phyloP scores from a whole-genome alignment of 1,139 yeast genomes.

The Lipomyces yarrowii region DNA sequence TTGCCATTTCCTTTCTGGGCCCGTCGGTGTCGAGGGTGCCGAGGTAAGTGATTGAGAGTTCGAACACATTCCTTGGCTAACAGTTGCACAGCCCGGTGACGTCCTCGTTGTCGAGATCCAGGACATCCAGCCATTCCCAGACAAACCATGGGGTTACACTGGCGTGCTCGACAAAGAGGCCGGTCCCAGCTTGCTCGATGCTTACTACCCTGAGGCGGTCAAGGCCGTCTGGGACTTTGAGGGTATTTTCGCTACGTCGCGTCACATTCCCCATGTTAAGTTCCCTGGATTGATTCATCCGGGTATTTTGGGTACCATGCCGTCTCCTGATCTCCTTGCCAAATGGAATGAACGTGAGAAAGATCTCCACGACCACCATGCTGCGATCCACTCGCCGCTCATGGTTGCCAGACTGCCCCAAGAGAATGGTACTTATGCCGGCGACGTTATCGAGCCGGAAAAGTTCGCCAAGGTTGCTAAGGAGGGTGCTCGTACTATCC shows the following conservation, averaged over 20 bases:
- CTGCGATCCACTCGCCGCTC: constrained; percentile 40
- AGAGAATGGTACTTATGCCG: constrained; percentile 47
- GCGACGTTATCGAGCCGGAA: constrained; percentile 40
- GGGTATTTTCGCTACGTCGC: constrained; percentile 51
- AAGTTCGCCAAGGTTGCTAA: constrained; percentile 42
- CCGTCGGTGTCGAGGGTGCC: constrained; percentile 51
- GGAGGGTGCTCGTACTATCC: constrained; percentile 55
- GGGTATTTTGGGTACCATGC: constrained; percentile 55
- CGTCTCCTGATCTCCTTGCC: constrained; percentile 47
- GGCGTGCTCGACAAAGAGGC: constrained; percentile 52
- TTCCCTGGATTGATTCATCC: constrained; percentile 51
- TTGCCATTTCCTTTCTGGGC: constrained; percentile 55
- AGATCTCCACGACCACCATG: constrained; percentile 42
- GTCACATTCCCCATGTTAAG: constrained; percentile 54
- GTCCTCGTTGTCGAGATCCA: constrained; percentile 53
- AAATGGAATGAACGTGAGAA: constrained; percentile 53
- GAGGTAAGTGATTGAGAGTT: constrained; percentile 32
- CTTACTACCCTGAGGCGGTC: constrained; percentile 53
- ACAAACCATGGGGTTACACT: constrained; percentile 57
- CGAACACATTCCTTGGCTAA: neutral
- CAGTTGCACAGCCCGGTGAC: constrained; percentile 47
- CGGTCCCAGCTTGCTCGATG: constrained; percentile 56
- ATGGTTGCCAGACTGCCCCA: constrained; percentile 51
- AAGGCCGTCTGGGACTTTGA: constrained; percentile 57
- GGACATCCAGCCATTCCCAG: constrained; percentile 56